Base-by-base conservation (phyloP, 108 stramenopile species). In the Fragilaria crotonensis region DNA sequence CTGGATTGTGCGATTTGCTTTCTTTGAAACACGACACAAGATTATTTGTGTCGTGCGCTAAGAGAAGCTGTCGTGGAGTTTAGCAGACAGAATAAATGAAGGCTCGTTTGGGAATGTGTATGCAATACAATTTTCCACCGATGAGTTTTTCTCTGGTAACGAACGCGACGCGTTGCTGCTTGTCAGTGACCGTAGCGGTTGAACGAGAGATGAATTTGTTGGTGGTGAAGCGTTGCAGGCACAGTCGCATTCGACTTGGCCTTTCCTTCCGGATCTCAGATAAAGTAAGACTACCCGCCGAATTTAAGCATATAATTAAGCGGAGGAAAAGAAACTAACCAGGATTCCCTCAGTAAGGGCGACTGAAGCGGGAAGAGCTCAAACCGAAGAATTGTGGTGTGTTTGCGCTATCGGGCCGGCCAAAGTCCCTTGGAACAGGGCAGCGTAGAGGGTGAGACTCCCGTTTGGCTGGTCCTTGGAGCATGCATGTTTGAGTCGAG, bases 261-360 rank as follows among this genome's bases (percentile, higher is more conserved):
- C 41, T 32, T 66, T 60, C 32, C 23, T 22, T 74, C 64, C 77
- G 67, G 72, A 81, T 80, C 79, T 80, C 77, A 80, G 75, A 70
- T 85, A 71, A 82, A 80, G 82, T 79, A 87, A 87, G 86, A 85
- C 57, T 67, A 94, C 93, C 87, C 88, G 85, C 93, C 80, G 89
- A 89, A 94, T 94, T 94, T 95, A 95, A 94, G 89, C 93, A 94
- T 94, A 94, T 91, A 85, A 94, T 78, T 94, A 89, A 89, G 93
- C 85, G 89, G 85, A 90, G 89, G 87, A 94, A 87, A 87, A 94
- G 85, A 94, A 90, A 94, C 87, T 90, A 90, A 90, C 88, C 69
- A 86, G 87, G 85, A 94, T 94, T 89, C 88, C 88, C 80, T 66
- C 62, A 94, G 92, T 94, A 94, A 88, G 78, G 88, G 92, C 88